Evolutionary conservation across 208 protist species (phyloP).

Genomic region (Tritrichomonas musculus): DNA sequence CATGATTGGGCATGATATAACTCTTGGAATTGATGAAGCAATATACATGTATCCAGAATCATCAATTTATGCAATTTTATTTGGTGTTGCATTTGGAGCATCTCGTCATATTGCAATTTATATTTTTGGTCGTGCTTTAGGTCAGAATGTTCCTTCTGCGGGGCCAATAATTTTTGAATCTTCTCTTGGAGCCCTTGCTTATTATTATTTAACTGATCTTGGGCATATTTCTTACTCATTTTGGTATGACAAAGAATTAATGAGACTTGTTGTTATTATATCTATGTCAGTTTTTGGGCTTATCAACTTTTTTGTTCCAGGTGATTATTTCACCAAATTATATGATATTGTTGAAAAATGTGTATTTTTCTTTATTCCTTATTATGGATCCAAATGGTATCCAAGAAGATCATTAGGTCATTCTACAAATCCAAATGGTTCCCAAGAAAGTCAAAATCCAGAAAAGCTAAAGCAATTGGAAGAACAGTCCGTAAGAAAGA

Average conservation of each 20-base stretch:
- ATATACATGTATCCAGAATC: neutral
- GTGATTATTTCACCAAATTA: neutral
- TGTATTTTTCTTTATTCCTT: neutral
- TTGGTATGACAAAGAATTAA: constrained; percentile 15
- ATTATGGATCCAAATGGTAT: constrained; percentile 14
- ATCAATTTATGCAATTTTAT: neutral
- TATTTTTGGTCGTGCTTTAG: neutral
- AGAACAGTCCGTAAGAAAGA: too few species aligned
- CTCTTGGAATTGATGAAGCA: neutral
- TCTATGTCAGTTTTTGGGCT: neutral
- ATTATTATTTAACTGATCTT: neutral
- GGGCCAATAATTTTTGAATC: neutral
- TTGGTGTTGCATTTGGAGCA: neutral
- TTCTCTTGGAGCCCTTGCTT: neutral
- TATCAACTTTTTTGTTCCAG: neutral
- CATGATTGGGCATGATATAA: neutral
- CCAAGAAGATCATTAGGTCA: too few species aligned
- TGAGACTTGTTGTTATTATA: neutral
- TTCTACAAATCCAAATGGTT: too few species aligned
- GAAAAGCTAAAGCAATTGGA: too few species aligned
- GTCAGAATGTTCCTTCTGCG: neutral
- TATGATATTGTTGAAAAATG: neutral
- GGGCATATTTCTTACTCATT: neutral
- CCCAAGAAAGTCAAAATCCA: too few species aligned
- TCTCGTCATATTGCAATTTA: neutral